Evolutionary conservation across 1,139 yeast genomes (phyloP).

Genomic region (Yamadazyma kanchanaburiensis): DNA sequence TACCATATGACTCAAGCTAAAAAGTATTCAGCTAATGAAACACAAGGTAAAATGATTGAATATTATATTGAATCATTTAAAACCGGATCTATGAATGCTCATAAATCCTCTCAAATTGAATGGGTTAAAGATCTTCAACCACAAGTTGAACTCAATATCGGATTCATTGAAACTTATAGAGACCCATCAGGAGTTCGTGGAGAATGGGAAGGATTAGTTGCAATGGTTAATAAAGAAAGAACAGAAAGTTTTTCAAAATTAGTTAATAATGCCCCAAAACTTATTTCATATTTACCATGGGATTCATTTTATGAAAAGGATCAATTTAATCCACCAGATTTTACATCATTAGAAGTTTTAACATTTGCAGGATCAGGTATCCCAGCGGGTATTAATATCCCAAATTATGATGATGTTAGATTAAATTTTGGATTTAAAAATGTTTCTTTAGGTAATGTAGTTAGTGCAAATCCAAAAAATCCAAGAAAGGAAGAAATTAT

Average conservation of each 20-base stretch:
- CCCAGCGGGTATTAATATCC: slow-evolving; percentile 92
- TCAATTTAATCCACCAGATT: slow-evolving; percentile 86
- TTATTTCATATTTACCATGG: slow-evolving; percentile 76
- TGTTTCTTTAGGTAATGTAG: slow-evolving; percentile 81
- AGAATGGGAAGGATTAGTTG: slow-evolving; percentile 91
- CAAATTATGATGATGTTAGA: slow-evolving; percentile 87
- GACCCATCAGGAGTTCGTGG: slow-evolving; percentile 92
- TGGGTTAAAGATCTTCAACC: slow-evolving; percentile 92
- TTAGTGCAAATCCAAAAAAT: slow-evolving; percentile 62
- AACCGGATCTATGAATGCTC: slow-evolving; percentile 84
- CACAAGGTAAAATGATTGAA: slow-evolving; percentile 61
- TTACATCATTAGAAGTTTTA: slow-evolving; percentile 83
- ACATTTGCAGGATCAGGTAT: slow-evolving; percentile 88
- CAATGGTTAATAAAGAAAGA: slow-evolving; percentile 87
- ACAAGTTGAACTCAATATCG: slow-evolving; percentile 78
- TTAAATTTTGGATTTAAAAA: slow-evolving; percentile 82
- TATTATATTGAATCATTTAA: slow-evolving; percentile 67
- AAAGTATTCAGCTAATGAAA: slow-evolving; percentile 67
- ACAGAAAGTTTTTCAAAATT: slow-evolving; percentile 74
- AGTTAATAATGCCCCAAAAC: slow-evolving; percentile 63
- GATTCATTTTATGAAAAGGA: slow-evolving; percentile 71
- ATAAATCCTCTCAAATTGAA: slow-evolving; percentile 74
- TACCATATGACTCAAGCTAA: slow-evolving; percentile 55
- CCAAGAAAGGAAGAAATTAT: slow-evolving; percentile 66
- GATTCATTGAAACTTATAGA: slow-evolving; percentile 88